phyloP scores from a whole-genome alignment of 345 rosid species.

The Cardamine resedifolia region DNA sequence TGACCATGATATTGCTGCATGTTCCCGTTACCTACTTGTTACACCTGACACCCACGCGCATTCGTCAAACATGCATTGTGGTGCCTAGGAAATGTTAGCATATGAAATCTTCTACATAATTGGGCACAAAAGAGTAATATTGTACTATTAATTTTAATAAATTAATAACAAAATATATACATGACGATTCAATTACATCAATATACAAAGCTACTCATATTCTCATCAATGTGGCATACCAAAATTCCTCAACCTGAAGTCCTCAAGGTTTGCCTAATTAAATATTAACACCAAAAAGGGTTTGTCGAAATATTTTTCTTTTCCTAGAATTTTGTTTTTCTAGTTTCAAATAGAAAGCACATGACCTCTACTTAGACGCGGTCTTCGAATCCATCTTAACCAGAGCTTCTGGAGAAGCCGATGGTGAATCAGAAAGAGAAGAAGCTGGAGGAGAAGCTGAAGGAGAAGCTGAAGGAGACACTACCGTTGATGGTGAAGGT shows the following conservation, averaged over 20 bases:
- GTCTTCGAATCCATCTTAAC: neutral
- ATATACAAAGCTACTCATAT: constrained; percentile 18
- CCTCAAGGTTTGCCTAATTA: constrained; percentile 12
- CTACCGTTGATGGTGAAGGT: neutral
- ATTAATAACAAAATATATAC: neutral
- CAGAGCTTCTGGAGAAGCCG: constrained; percentile 6
- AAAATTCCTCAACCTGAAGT: neutral
- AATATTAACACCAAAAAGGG: neutral
- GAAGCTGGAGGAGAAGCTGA: neutral
- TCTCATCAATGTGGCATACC: neutral
- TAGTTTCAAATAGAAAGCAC: neutral
- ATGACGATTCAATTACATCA: neutral
- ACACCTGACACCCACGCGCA: neutral
- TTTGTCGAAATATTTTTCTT: neutral
- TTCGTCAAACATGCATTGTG: neutral
- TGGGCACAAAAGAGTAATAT: neutral
- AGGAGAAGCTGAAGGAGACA: neutral
- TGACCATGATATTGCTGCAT: neutral
- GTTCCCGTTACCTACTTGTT: neutral
- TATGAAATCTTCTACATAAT: neutral
- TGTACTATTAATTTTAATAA: neutral
- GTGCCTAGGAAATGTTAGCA: neutral
- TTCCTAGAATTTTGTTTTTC: neutral
- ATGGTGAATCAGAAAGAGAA: neutral
- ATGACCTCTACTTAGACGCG: constrained; percentile 5